phyloP scores from a whole-genome alignment of 345 rosid species.

The Trapa bicornis region DNA sequence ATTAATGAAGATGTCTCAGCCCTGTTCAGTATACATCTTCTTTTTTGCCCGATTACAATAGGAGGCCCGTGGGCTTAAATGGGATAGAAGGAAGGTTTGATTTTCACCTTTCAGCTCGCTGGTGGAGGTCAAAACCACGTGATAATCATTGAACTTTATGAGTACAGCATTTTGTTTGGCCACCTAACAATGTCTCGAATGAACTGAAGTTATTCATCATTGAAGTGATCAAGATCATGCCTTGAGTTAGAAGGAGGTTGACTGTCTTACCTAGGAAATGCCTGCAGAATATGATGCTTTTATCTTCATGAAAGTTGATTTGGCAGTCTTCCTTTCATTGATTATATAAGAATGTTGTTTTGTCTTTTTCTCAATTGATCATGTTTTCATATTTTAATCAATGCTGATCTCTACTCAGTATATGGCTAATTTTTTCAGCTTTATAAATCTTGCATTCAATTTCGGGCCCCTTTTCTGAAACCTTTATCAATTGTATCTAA shows the following conservation, averaged over 20 bases:
- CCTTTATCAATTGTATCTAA: neutral
- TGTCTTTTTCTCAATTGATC: no score
- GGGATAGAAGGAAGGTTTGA: no score
- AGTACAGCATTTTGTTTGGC: neutral
- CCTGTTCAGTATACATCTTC: no score
- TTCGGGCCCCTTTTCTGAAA: neutral
- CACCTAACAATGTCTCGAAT: neutral
- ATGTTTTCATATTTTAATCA: no score
- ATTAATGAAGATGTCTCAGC: no score
- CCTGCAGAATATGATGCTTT: neutral
- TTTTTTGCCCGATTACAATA: no score
- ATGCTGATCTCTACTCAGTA: neutral
- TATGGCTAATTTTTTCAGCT: neutral
- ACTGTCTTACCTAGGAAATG: neutral
- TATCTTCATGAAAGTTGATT: neutral
- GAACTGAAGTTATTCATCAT: neutral
- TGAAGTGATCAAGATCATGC: neutral
- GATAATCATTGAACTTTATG: neutral
- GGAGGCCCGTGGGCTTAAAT: no score
- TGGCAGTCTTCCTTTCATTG: neutral
- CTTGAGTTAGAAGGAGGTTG: no score
- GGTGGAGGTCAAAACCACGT: neutral
- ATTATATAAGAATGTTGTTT: neutral
- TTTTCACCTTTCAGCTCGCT: neutral
- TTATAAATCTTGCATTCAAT: neutral